These are phyloP conservation scores for Arctium minus DNA, from an alignment of 129 eudicot genomes.

Conservation along the genomic window DNA sequence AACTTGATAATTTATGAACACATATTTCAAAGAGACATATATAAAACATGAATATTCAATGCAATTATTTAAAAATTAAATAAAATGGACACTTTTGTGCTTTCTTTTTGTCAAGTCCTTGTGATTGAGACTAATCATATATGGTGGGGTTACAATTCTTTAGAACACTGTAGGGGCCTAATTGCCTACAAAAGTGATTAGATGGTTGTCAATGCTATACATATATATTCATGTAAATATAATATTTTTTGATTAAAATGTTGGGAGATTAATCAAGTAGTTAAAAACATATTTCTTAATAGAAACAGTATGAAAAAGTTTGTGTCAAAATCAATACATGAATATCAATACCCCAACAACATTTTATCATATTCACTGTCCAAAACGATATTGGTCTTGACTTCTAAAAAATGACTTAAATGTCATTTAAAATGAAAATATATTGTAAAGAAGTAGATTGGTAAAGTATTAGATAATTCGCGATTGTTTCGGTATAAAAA, in stretches of 20 bases:
- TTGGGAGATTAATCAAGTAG: background rate
- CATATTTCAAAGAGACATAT: background rate
- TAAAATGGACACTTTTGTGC: slow-evolving; percentile 13
- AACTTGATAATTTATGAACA: background rate
- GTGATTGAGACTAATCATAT: slow-evolving; percentile 35
- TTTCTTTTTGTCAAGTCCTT: slow-evolving; percentile 29
- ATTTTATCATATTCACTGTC: background rate
- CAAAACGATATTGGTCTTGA: background rate
- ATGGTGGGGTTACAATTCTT: slow-evolving; percentile 15
- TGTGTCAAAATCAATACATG: background rate
- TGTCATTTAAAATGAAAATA: background rate
- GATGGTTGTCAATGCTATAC: slow-evolving; percentile 13
- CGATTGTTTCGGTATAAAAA: background rate
- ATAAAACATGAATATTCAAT: background rate
- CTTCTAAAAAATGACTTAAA: background rate
- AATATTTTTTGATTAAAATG: background rate
- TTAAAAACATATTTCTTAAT: background rate
- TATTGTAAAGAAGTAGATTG: background rate
- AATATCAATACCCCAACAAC: background rate
- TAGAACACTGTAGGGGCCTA: slow-evolving; percentile 16
- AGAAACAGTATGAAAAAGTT: background rate
- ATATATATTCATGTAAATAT: background rate
- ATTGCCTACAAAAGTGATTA: slow-evolving; percentile 19
- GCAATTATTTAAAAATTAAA: background rate
- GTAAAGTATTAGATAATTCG: background rate